Base-by-base conservation (phyloP, 2,329 filamentous ascomycete species). In the Cytospora mali region DNA sequence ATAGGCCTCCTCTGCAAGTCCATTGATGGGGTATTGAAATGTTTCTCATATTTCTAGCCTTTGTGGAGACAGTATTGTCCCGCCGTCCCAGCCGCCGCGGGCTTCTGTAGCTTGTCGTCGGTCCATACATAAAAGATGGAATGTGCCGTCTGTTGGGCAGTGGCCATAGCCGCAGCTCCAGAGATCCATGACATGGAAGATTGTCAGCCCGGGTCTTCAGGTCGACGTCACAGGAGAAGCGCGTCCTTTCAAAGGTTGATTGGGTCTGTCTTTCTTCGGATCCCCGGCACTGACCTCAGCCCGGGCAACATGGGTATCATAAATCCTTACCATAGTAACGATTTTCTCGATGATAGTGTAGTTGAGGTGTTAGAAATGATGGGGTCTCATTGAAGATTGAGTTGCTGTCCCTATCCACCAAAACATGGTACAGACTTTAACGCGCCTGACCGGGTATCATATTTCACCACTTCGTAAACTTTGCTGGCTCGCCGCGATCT, bases 361-460 rank as follows among this genome's bases (percentile, higher is more conserved):
- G 39, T 42, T 10, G 5, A 21, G 5, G 18, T 42, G n/a, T 10
- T 21, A 42, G 7, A 18, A n/a, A 10, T n/a, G 18, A 21, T 9
- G 9, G 3, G 9, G n/a, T 42, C 39, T 42, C 18, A 10, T 42
- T 21, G 39, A 3, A 1, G 6, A 46, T 13, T 10, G 42, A 46
- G n/a, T 23, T 46, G 42, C 14, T 46, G 42, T 11, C 42, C n/a
- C n/a, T 46, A 11, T 2, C 9, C n/a, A 23, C 42, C 42, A n/a
- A 4, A 46, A 6, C 10, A 23, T 55, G 58, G 31, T 55, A 3
- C 28, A 61, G 42, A 54, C 18, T 7, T 13, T 23, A 5, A 29
- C 14, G 27, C 42, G 23, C n/a, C 48, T 50, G 57, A 56, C 53
- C 48, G 53, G 57, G 53, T 56, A 57, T 61, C 52, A 57, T 55